phyloP scores from a whole-genome alignment of 768 basidiomycete genomes.

The Tylopilus subfusipes region DNA sequence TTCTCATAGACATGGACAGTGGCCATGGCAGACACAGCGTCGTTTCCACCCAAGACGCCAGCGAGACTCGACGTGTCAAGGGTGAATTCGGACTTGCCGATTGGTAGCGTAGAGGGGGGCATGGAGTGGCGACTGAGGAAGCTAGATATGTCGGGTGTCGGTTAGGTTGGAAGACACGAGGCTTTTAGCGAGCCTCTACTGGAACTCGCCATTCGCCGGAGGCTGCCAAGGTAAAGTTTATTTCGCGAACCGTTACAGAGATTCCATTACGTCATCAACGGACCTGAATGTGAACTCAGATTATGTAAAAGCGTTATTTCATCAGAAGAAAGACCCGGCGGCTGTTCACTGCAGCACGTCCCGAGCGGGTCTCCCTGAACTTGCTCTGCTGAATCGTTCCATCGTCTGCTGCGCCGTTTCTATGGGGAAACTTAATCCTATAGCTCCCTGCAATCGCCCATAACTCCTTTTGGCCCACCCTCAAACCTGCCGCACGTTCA shows the following conservation, averaged over 20 bases:
- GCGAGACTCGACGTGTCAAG: no score
- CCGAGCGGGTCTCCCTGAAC: slow-evolving; percentile 30
- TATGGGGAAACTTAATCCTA: no score
- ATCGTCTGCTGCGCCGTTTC: no score
- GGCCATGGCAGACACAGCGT: neutral
- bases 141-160: no score
- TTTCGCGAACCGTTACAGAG: slow-evolving; percentile 27
- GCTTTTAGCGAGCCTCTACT: no score
- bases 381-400: no score
- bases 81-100: no score
- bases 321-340: slow-evolving; percentile 14
- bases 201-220: slow-evolving; percentile 28
- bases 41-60: neutral
- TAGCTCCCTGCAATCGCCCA: neutral
- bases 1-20: neutral
- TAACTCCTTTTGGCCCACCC: neutral
- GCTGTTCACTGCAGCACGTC: slow-evolving; percentile 20
- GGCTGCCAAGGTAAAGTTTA: slow-evolving; percentile 30
- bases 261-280: no score
- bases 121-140: no score
- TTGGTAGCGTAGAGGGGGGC: no score
- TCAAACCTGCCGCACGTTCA: neutral
- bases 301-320: slow-evolving; percentile 28
- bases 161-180: no score
- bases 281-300: slow-evolving; percentile 21